Conservation (phyloP, 1,139 yeast genomes). For the Kurtzmaniella quercitrusa region DNA sequence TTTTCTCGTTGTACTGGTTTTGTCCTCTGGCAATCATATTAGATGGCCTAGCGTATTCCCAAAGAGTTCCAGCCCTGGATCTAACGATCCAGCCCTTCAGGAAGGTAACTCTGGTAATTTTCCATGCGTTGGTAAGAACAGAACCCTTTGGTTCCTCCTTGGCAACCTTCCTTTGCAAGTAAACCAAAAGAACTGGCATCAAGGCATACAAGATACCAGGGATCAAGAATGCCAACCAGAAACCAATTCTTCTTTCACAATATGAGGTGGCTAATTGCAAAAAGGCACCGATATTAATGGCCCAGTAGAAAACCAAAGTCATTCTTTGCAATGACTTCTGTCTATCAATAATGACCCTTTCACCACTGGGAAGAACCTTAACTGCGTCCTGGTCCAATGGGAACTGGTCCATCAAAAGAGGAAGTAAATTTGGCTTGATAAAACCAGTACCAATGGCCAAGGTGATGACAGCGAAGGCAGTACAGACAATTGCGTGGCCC, state of each 20-base stretch:
- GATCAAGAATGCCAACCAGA: slow-evolving; percentile 69
- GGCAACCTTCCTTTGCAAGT: slow-evolving; percentile 33
- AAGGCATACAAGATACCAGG: slow-evolving; percentile 50
- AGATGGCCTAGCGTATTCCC: slow-evolving; percentile 56
- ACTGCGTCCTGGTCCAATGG: slow-evolving; percentile 55
- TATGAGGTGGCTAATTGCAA: slow-evolving; percentile 76
- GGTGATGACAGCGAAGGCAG: slow-evolving; percentile 31
- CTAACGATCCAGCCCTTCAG: slow-evolving; percentile 37
- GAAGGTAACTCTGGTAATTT: slow-evolving; percentile 37
- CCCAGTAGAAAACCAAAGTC: slow-evolving; percentile 73
- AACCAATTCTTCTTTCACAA: slow-evolving; percentile 64
- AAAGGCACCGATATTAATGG: slow-evolving; percentile 78
- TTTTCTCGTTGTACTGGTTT: slow-evolving; percentile 21
- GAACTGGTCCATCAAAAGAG: slow-evolving; percentile 50
- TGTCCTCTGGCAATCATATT: slow-evolving; percentile 43
- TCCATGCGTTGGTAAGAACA: slow-evolving; percentile 39
- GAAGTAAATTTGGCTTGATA: slow-evolving; percentile 48
- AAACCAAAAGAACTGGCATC: slow-evolving; percentile 42
- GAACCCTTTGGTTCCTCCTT: slow-evolving; percentile 45
- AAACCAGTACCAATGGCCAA: slow-evolving; percentile 47
- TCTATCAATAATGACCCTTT: slow-evolving; percentile 67
- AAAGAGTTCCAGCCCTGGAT: slow-evolving; percentile 32
- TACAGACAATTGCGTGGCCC: slow-evolving; percentile 32
- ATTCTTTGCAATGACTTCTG: slow-evolving; percentile 68
- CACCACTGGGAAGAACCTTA: slow-evolving; percentile 55